Evolutionary conservation across 2,329 filamentous ascomycete species (phyloP), one percentile per base, ranked within the genome.

Genomic region (Colletotrichum lindemuthianum): DNA sequence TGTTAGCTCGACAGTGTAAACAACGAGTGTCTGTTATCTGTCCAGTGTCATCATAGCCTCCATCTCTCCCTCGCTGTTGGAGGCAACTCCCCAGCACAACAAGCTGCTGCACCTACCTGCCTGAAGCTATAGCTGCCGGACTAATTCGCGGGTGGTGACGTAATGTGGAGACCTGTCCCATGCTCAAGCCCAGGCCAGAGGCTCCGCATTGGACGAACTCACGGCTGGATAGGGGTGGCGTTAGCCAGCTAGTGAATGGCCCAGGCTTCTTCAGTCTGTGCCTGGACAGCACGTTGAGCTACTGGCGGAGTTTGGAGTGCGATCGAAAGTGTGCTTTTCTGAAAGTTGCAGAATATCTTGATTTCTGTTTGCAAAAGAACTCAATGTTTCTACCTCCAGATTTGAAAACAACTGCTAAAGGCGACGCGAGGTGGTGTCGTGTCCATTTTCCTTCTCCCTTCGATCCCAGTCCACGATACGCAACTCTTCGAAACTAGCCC

Each of bases 121-220:
- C 24, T 49, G 47, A 33, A 65, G 63, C 63, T 65, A 11, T 24
- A 51, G 61, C 58, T 63, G 11, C 52, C 32, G 47, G 56, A 4
- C 15, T 7, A 43, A 15, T 13, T 43, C 24, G 24, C 24, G 15
- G 13, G 4, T 48, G 34, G 59, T 65, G 63, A 65, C 63, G 63
- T 65, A 57, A 52, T 57, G 37, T 63, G 51, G 51, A 57, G 63
- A 63, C 52, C 16, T 52, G 1, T 24, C 58, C 58, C 61, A 33
- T 43, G 36, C 52, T n/a, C 40, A 61, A 40, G 58, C 34, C 58
- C 40, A 32, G 47, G 36, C 61, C 34, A 65, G 61, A 51, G 45
- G 6, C 51, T 57, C 52, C 41, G 47, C 36, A 63, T 65, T 65
- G 63, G 63, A 65, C 52, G 52, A 63, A 63, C 47, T 12, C 12